Evolutionary conservation across 2,329 filamentous ascomycete species (phyloP).

Genomic region (Colletotrichum sp.): DNA sequence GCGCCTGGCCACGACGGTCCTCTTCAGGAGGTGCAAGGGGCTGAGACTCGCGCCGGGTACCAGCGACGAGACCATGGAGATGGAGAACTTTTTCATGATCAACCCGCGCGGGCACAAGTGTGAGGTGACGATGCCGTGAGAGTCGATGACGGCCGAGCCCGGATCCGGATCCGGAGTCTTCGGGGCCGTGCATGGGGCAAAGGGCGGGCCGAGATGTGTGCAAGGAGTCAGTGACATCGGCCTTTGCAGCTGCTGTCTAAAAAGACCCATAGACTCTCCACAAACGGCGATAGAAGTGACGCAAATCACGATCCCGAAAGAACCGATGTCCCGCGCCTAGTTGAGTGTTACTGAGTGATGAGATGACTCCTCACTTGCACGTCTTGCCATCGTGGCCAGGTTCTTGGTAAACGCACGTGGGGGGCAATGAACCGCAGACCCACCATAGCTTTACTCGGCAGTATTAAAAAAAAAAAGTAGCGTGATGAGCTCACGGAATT

Average conservation of each 20-base stretch:
- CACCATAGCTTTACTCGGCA: neutral
- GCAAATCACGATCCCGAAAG: neutral
- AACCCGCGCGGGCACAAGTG: slow-evolving; percentile 35
- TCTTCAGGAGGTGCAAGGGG: slow-evolving; percentile 53
- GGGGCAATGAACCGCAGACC: neutral
- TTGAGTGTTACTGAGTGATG: neutral
- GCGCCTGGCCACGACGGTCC: slow-evolving; percentile 52
- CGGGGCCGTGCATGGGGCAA: neutral
- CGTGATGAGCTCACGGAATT: neutral
- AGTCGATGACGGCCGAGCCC: neutral
- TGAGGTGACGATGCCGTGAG: slow-evolving; percentile 21
- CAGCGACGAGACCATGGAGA: slow-evolving; percentile 38
- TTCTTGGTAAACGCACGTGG: neutral
- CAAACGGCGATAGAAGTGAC: neutral
- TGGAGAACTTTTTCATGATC: slow-evolving; percentile 36
- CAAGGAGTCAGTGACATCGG: neutral
- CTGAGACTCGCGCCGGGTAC: slow-evolving; percentile 36
- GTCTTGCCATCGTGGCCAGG: neutral
- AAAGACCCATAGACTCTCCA: neutral
- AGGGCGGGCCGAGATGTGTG: neutral
- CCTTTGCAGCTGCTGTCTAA: neutral
- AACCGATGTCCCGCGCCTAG: neutral
- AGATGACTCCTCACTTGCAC: neutral
- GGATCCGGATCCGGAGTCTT: neutral
- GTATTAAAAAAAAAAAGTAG: neutral